Evolutionary conservation across 1,284 basidiomycete species (phyloP), one percentile per base, ranked within the genome.

Genomic region (Hypsizygus ulmarius): DNA sequence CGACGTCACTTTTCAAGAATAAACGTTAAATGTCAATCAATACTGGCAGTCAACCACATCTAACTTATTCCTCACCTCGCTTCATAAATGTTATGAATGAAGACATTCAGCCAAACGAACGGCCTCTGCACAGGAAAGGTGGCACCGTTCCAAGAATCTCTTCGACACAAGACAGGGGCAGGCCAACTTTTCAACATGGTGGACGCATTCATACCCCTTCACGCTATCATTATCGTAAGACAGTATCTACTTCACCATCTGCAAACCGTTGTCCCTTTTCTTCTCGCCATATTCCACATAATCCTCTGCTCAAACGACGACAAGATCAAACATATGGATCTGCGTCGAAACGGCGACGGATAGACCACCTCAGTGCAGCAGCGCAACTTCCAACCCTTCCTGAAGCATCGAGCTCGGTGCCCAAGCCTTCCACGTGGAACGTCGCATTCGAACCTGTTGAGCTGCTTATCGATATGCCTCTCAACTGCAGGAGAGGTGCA

Each of bases 51-150:
- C 16, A 15, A 18, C 25, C 11, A 28, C 28, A 34, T 49, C 6
- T 43, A 47, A 39, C 40, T 43, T 46, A 46, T 44, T 52, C 43
- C 19, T 46, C 21, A 42, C 33, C 21, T 16, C 44, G 37, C 7
- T 27, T n/a, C 37, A 47, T 41, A 16, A 34, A 47, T 53, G 51
- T 45, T 44, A 56, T 56, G 55, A 47, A 28, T 34, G 55, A 56
- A 45, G 55, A 54, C 52, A 37, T 34, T 21, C 55, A 54, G 14
- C 55, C 55, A 16, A 54, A 56, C 43, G 52, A 56, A 47, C 45
- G 50, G n/a, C 27, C 27, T 32, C 27, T 45, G 1, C 46, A 42
- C 25, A 47, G 45, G 38, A 56, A 52, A 38, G 52, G 50, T 38
- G 47, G 43, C 15, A 27, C 45, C 9, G 30, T 56, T 9, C 55